These are phyloP conservation scores for Cotoneaster glaucophyllus DNA, from an alignment of 306 rosid genomes.

Conservation along the genomic window DNA sequence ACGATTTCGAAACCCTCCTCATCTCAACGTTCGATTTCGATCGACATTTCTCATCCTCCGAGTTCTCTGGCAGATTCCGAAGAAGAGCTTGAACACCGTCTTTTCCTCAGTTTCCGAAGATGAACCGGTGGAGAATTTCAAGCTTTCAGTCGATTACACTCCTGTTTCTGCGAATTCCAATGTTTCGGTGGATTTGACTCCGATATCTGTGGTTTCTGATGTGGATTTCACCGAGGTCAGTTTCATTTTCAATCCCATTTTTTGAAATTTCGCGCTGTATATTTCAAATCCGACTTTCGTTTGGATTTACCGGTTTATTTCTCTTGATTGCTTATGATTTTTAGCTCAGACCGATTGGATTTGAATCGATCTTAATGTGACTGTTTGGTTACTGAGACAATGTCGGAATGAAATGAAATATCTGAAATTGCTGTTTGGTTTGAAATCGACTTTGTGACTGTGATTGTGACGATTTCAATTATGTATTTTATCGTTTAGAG, in stretches of 20 bases:
- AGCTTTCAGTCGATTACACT: not conserved
- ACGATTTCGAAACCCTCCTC: not conserved
- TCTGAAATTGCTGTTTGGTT: not conserved
- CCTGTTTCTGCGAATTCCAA: not conserved
- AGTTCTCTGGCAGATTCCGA: slow-evolving; percentile 8
- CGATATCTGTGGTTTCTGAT: not conserved
- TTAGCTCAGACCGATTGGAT: not conserved
- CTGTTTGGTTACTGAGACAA: not conserved
- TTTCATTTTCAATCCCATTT: not conserved
- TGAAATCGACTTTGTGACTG: not conserved
- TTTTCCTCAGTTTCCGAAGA: slow-evolving; percentile 6
- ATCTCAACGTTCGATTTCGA: not conserved
- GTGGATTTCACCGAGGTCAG: not conserved
- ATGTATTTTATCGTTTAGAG: not conserved
- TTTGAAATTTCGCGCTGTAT: not conserved
- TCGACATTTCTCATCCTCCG: not conserved
- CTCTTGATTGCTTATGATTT: not conserved
- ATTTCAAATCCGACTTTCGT: not conserved
- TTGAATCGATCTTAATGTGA: not conserved
- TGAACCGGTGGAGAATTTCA: not conserved
- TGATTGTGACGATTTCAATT: not conserved
- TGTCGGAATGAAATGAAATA: not conserved
- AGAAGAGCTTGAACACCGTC: slow-evolving; percentile 14
- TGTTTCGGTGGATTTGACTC: not conserved
- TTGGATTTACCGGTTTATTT: not conserved